Evolutionary conservation across 371 early-diverging fungal species (phyloP).

Genomic region (Mortierella sp.): DNA sequence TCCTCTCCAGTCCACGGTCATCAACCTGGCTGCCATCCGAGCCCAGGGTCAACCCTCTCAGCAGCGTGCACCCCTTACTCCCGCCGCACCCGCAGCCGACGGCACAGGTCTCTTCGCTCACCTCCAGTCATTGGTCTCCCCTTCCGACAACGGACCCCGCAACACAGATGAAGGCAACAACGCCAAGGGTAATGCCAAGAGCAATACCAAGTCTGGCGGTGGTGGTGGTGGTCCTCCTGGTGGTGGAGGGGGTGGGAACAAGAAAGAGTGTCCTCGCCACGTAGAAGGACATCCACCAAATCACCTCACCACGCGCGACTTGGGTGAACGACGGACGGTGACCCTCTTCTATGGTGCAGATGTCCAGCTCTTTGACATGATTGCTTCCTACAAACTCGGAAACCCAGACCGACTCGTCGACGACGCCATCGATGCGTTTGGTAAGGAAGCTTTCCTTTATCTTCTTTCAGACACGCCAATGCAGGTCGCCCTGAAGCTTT

Average conservation of each 20-base stretch:
- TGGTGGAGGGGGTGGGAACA: not conserved
- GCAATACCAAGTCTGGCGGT: not conserved
- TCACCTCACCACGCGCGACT: constrained; percentile 24
- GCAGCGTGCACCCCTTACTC: not conserved
- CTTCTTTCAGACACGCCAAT: too few species aligned
- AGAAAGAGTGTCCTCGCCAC: constrained; percentile 47
- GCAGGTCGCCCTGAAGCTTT: not conserved
- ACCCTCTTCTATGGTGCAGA: constrained; percentile 42
- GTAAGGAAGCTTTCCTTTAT: constrained; percentile 7
- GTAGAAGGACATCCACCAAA: constrained; percentile 34
- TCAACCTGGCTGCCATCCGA: constrained; percentile 33
- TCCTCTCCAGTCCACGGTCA: constrained; percentile 19
- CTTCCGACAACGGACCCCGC: not conserved
- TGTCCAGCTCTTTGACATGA: constrained; percentile 36
- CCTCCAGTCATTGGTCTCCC: not conserved
- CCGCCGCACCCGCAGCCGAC: constrained; percentile 13
- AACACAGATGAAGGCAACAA: constrained; percentile 4
- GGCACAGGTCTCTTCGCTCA: not conserved
- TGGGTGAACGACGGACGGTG: constrained; percentile 18
- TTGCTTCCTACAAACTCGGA: constrained; percentile 20
- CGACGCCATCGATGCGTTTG: constrained; percentile 43
- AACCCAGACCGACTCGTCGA: constrained; percentile 43
- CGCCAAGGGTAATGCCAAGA: constrained; percentile 1
- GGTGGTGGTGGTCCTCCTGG: not conserved
- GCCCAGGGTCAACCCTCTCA: constrained; percentile 15